Conservation (phyloP, 78 protist genomes). For the Dictyostelium firmibasis region DNA sequence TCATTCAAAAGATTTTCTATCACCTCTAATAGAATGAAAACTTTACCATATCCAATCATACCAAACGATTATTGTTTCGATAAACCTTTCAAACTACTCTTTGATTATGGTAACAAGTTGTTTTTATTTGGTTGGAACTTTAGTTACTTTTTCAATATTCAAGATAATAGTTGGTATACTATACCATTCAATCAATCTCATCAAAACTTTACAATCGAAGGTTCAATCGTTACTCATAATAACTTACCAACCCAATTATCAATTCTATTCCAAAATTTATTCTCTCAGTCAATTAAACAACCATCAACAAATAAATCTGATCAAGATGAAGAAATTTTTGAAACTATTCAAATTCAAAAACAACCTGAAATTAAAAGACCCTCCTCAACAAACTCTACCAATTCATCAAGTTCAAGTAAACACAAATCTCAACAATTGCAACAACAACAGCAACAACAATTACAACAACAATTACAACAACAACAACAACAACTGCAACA, state of each 20-base stretch:
- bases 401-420: neutral
- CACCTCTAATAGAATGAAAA: neutral
- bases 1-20: constrained; percentile 3
- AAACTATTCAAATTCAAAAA: neutral
- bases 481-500: neutral
- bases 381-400: neutral
- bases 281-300: constrained; percentile 13
- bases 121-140: constrained; percentile 28
- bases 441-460: neutral
- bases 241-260: neutral
- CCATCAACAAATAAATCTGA: neutral
- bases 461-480: neutral
- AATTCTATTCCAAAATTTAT: neutral
- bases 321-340: constrained; percentile 7
- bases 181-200: neutral
- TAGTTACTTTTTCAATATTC: neutral
- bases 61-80: neutral
- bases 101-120: constrained; percentile 3
- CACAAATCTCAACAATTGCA: neutral
- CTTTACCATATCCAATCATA: neutral
- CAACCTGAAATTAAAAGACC: constrained; percentile 21
- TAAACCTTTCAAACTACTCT: constrained; percentile 13
- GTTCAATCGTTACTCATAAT: neutral
- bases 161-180: constrained; percentile 20
- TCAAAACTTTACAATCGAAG: neutral